Evolutionary conservation across 78 protist species (phyloP).

Genomic region (Tieghemostelium lacteum): DNA sequence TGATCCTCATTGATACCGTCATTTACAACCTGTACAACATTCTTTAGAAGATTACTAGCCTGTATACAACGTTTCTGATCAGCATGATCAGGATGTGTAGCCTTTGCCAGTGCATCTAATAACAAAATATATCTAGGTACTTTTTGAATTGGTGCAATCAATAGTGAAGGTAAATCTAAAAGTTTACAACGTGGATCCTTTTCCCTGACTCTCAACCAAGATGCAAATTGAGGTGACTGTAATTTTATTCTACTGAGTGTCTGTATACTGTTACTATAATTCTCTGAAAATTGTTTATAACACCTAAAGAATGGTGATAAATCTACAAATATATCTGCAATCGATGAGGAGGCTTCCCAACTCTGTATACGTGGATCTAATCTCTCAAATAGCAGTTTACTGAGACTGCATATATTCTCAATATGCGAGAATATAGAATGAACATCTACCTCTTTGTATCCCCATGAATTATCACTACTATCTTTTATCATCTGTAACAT

Average conservation of each 20-base stretch:
- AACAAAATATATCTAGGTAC: constrained; percentile 49
- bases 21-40: constrained; percentile 61
- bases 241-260: constrained; percentile 20
- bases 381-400: constrained; percentile 39
- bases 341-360: constrained; percentile 1
- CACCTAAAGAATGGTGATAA: constrained; percentile 54
- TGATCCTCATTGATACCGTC: constrained; percentile 66
- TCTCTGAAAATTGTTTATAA: constrained; percentile 57
- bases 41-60: constrained; percentile 14
- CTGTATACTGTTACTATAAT: constrained; percentile 25
- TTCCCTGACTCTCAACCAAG: constrained; percentile 39
- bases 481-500: neutral
- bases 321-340: constrained; percentile 39
- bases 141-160: constrained; percentile 73
- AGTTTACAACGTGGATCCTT: constrained; percentile 51
- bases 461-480: neutral
- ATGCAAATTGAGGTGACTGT: neutral
- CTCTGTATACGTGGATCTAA: constrained; percentile 18
- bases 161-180: constrained; percentile 49
- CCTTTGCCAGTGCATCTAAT: constrained; percentile 35
- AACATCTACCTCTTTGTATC: constrained; percentile 29
- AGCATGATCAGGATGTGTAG: constrained; percentile 19
- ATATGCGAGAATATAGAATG: constrained; percentile 67
- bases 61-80: constrained; percentile 19
- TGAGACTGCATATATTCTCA: constrained; percentile 39